These are phyloP conservation scores for Backusella tuberculispora DNA, from an alignment of 192 early-diverging fungal species.

Conservation along the genomic window DNA sequence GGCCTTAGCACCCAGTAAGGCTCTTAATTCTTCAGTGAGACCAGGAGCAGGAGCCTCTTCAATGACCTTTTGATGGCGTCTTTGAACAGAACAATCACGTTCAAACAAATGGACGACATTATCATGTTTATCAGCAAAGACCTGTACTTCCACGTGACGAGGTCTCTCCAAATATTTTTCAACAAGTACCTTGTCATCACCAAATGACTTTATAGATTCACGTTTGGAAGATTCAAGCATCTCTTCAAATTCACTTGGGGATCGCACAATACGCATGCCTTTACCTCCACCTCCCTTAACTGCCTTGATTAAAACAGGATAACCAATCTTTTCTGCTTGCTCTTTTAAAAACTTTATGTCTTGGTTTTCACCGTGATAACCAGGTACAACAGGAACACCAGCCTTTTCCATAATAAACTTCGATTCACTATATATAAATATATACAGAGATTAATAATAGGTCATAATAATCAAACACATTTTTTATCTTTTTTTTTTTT, in stretches of 20 bases:
- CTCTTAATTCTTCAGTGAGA: slow-evolving; percentile 72
- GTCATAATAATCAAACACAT: neutral
- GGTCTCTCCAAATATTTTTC: slow-evolving; percentile 91
- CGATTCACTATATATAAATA: slow-evolving; percentile 61
- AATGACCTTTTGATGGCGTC: slow-evolving; percentile 95
- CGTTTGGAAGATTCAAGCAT: slow-evolving; percentile 85
- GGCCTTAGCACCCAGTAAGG: slow-evolving; percentile 81
- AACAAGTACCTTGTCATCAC: slow-evolving; percentile 86
- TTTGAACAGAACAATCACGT: slow-evolving; percentile 94
- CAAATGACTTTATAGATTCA: slow-evolving; percentile 91
- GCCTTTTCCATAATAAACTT: slow-evolving; percentile 93
- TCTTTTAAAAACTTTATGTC: slow-evolving; percentile 71
- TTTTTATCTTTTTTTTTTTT: neutral
- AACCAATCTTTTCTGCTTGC: slow-evolving; percentile 83
- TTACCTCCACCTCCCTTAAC: slow-evolving; percentile 97
- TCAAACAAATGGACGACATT: slow-evolving; percentile 94
- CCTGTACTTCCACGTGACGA: slow-evolving; percentile 95
- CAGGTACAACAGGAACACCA: slow-evolving; percentile 89
- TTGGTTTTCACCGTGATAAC: slow-evolving; percentile 92
- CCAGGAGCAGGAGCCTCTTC: slow-evolving; percentile 96
- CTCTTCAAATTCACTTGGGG: slow-evolving; percentile 74
- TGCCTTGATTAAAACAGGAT: slow-evolving; percentile 98
- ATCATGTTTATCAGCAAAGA: slow-evolving; percentile 89
- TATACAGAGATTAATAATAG: neutral
- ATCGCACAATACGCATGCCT: slow-evolving; percentile 93